Percentiles rank a stretch among this genome's conserved stretches.
Evolutionary conservation across 768 basidiomycete species (phyloP).

Genomic region (Trametes elegans): DNA sequence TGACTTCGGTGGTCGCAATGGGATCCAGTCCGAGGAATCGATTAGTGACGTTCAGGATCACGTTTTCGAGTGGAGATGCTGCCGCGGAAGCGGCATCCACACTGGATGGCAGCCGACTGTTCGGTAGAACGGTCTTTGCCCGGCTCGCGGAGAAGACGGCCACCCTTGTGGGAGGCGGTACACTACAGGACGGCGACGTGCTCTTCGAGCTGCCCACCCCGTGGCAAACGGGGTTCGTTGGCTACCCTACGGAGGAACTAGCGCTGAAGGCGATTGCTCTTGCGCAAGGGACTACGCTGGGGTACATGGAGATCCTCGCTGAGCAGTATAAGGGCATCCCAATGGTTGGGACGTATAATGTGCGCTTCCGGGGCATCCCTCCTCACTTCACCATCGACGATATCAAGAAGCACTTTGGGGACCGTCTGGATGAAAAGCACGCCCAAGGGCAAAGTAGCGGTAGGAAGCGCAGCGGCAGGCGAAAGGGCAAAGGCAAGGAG

Average conservation of each 20-base stretch:
- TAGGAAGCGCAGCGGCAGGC: not conserved
- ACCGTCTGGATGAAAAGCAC: not conserved
- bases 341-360: constrained; percentile 54
- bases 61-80: constrained; percentile 46
- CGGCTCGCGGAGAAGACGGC: constrained; percentile 44
- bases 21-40: not conserved
- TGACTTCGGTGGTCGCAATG: constrained; percentile 38
- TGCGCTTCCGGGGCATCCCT: constrained; percentile 58
- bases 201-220: constrained; percentile 63
- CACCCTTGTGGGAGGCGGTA: constrained; percentile 32
- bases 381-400: constrained; percentile 39
- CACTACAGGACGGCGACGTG: constrained; percentile 53
- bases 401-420: constrained; percentile 27
- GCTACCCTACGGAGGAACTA: constrained; percentile 48
- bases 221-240: constrained; percentile 54
- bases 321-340: constrained; percentile 55
- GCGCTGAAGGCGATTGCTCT: constrained; percentile 52
- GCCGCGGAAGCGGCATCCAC: constrained; percentile 51
- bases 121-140: constrained; percentile 41
- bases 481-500: not conserved
- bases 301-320: constrained; percentile 45
- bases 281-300: constrained; percentile 36
- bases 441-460: not conserved
- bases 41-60: constrained; percentile 32
- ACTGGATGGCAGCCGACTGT: constrained; percentile 47